Evolutionary conservation across 805 yeast genomes (phyloP).

Genomic region (Danielozyma ontarioensis): DNA sequence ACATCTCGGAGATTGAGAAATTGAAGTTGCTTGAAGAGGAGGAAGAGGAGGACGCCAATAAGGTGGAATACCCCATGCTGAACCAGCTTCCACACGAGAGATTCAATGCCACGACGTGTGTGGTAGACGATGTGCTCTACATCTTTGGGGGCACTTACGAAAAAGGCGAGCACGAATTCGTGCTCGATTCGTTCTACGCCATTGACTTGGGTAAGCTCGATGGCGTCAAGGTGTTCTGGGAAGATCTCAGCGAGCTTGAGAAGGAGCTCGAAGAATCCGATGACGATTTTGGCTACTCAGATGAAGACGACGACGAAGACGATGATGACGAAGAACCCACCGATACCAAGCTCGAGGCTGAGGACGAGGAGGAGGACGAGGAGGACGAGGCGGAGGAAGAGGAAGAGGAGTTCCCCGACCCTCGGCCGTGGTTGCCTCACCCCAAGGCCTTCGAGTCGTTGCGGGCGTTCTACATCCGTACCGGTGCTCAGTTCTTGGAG

Average conservation of each 20-base stretch:
- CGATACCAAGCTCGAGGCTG: slow-evolving; percentile 40
- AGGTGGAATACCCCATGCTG: slow-evolving; percentile 50
- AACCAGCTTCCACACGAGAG: slow-evolving; percentile 79
- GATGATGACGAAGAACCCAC: slow-evolving; percentile 70
- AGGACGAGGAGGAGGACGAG: slow-evolving; percentile 57
- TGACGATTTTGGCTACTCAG: slow-evolving; percentile 52
- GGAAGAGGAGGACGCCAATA: slow-evolving; percentile 33
- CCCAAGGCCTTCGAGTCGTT: slow-evolving; percentile 89
- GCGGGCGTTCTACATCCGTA: slow-evolving; percentile 78
- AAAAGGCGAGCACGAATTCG: slow-evolving; percentile 77
- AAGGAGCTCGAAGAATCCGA: slow-evolving; percentile 55
- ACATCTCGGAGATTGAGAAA: slow-evolving; percentile 30
- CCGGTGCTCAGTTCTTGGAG: slow-evolving; percentile 81
- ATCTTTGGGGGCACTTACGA: slow-evolving; percentile 92
- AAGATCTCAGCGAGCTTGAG: slow-evolving; percentile 60
- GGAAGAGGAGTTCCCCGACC: slow-evolving; percentile 76
- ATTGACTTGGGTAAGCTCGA: slow-evolving; percentile 82
- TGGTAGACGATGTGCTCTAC: slow-evolving; percentile 75
- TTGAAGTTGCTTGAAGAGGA: slow-evolving; percentile 34
- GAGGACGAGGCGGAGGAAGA: slow-evolving; percentile 56
- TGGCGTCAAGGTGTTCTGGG: slow-evolving; percentile 89
- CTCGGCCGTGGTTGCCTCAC: slow-evolving; percentile 95
- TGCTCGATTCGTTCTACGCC: slow-evolving; percentile 79
- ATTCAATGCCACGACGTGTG: slow-evolving; percentile 81
- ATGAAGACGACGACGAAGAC: slow-evolving; percentile 49